Conservation (phyloP, 1,284 basidiomycete genomes). For the Melampsora americana region DNA sequence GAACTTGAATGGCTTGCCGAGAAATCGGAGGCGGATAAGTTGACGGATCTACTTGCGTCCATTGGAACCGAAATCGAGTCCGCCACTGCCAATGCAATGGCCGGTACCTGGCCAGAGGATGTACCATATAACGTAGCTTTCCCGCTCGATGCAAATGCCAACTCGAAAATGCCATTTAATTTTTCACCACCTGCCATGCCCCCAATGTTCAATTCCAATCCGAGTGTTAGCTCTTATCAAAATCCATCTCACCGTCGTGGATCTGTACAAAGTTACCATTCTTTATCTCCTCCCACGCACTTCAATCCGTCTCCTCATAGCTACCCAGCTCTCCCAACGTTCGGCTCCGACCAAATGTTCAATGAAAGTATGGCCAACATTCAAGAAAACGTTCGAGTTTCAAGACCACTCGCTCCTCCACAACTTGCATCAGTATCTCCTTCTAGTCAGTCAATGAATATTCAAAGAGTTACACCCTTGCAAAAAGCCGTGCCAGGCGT, state of each 20-base stretch:
- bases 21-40: conserved; percentile 36
- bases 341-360: not conserved
- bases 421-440: conserved; percentile 13
- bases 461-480: conserved; percentile 28
- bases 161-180: not conserved
- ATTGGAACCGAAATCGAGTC: conserved; percentile 39
- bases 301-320: not conserved
- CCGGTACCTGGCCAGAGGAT: conserved; percentile 16
- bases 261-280: not conserved
- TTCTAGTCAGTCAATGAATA: conserved; percentile 1
- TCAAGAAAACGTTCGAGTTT: conserved; percentile 10
- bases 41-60: conserved; percentile 30
- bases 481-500: conserved; percentile 13
- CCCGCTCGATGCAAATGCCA: conserved; percentile 5
- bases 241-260: no score
- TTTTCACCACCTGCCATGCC: conserved; percentile 1
- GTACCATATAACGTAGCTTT: conserved; percentile 1
- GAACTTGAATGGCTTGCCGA: conserved; percentile 42
- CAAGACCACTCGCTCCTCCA: conserved; percentile 29
- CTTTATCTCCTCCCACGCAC: conserved; percentile 5
- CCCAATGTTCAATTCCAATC: not conserved
- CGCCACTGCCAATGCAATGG: conserved; percentile 17
- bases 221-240: no score
- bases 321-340: conserved; percentile 24
- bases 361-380: conserved; percentile 1